These are phyloP conservation scores for Pythium rishiriense DNA, from an alignment of 352 stramenopile species.

Conservation along the genomic window DNA sequence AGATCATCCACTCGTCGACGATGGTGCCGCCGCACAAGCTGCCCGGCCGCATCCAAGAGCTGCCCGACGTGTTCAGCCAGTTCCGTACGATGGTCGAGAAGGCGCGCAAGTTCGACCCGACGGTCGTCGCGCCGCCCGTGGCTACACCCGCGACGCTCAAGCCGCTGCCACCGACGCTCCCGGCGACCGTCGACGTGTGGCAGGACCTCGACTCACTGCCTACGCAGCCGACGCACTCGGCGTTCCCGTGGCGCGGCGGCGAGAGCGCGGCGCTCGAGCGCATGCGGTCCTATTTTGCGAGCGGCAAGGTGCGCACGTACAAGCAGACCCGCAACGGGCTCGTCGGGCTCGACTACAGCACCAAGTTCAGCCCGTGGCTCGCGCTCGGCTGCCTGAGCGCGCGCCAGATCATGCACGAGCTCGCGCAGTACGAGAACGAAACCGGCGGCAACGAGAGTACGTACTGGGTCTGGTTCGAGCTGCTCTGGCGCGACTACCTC, in stretches of 20 bases:
- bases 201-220: slow-evolving; percentile 1
- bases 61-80: slow-evolving; percentile 21
- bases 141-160: slow-evolving; percentile 2
- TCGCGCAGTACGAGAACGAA: slow-evolving; percentile 11
- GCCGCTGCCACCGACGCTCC: neutral
- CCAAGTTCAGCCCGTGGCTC: slow-evolving; percentile 24
- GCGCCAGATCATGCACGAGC: slow-evolving; percentile 21
- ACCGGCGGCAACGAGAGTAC: slow-evolving; percentile 24
- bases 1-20: slow-evolving; percentile 19
- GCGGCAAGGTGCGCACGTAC: slow-evolving; percentile 20
- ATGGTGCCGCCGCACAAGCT: slow-evolving; percentile 24
- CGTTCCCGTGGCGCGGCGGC: slow-evolving; percentile 18
- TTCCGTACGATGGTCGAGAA: slow-evolving; percentile 20
- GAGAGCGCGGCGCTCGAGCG: slow-evolving; percentile 13
- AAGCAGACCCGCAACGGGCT: slow-evolving; percentile 23
- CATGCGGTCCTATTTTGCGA: slow-evolving; percentile 15
- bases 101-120: slow-evolving; percentile 11
- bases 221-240: slow-evolving; percentile 11
- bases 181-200: slow-evolving; percentile 6
- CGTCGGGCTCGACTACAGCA: slow-evolving; percentile 18
- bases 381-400: slow-evolving; percentile 20
- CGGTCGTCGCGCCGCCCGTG: slow-evolving; percentile 9
- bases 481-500: slow-evolving; percentile 23
- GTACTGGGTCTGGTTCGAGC: slow-evolving; percentile 25
- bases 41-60: slow-evolving; percentile 13